Percentiles rank a stretch among this genome's conserved stretches.
Conservation (phyloP, 1,139 yeast genomes). For the Saccharomyces uvarum region DNA sequence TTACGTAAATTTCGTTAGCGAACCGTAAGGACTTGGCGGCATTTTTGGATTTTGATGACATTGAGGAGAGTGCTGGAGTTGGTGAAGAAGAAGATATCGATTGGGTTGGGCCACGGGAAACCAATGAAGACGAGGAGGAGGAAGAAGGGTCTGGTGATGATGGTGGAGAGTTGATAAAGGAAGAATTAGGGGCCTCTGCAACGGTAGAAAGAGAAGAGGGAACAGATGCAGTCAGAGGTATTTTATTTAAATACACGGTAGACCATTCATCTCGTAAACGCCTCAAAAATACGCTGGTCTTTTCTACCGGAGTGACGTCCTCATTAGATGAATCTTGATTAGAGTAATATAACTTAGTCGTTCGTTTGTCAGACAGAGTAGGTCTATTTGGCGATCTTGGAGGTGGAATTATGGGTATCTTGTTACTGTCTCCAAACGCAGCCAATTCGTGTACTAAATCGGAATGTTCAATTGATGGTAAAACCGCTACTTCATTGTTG, state of each 20-base stretch:
- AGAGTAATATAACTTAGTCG: slow-evolving; percentile 17
- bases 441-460: background rate
- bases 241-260: background rate
- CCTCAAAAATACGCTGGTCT: background rate
- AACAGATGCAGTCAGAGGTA: background rate
- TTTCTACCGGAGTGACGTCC: background rate
- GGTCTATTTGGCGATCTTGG: slow-evolving; percentile 23
- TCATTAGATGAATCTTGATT: slow-evolving; percentile 1
- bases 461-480: background rate
- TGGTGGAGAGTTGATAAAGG: background rate
- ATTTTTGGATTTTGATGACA: background rate
- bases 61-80: background rate
- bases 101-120: slow-evolving; percentile 2
- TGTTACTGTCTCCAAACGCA: background rate
- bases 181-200: background rate
- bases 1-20: slow-evolving; percentile 15
- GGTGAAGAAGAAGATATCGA: slow-evolving; percentile 3
- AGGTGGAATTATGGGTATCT: slow-evolving; percentile 10
- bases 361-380: slow-evolving; percentile 10
- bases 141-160: background rate
- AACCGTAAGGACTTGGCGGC: slow-evolving; percentile 13
- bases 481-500: background rate
- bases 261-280: background rate
- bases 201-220: background rate
- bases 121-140: slow-evolving; percentile 2